Conservation (phyloP, 2,329 filamentous ascomycete genomes). For the Stagonosporopsis tanaceti region DNA sequence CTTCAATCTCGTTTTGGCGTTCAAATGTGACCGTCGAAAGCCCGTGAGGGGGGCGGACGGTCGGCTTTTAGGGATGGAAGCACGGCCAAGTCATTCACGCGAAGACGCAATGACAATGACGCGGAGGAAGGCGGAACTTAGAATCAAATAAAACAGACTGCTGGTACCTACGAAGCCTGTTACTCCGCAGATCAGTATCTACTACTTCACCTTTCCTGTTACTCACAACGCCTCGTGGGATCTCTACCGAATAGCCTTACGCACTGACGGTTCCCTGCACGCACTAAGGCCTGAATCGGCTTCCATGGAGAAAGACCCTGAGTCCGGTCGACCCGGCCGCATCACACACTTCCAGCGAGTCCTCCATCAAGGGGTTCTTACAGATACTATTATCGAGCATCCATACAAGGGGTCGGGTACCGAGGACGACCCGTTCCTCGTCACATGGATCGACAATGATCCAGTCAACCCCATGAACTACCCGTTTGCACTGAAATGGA, state of each 20-base stretch:
- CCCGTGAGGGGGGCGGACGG: conserved; percentile 6
- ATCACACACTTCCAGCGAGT: conserved; percentile 53
- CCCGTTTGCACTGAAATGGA: conserved; percentile 67
- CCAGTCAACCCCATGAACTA: conserved; percentile 72
- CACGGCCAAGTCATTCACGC: not conserved
- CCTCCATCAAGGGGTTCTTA: conserved; percentile 66
- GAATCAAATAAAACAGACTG: conserved; percentile 7
- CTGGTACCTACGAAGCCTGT: not conserved
- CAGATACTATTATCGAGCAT: conserved; percentile 63
- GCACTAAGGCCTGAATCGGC: not conserved
- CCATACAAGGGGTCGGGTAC: conserved; percentile 63
- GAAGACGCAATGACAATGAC: conserved; percentile 17
- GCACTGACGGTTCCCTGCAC: not conserved
- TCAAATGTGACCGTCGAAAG: not conserved
- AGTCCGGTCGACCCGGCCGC: conserved; percentile 9
- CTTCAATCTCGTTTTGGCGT: not conserved
- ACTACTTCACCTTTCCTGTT: not conserved
- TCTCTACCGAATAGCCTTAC: not conserved
- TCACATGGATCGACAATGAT: conserved; percentile 73
- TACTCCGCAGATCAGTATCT: not conserved
- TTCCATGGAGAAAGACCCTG: conserved; percentile 13
- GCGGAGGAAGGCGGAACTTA: conserved; percentile 4
- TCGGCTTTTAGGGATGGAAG: conserved; percentile 11
- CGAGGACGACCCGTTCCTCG: conserved; percentile 70
- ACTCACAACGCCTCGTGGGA: not conserved